Percentiles rank a stretch among this genome's conserved stretches.
These are phyloP conservation scores for Pichia gijzeniarum DNA, from an alignment of 805 yeast genomes.

Conservation along the genomic window DNA sequence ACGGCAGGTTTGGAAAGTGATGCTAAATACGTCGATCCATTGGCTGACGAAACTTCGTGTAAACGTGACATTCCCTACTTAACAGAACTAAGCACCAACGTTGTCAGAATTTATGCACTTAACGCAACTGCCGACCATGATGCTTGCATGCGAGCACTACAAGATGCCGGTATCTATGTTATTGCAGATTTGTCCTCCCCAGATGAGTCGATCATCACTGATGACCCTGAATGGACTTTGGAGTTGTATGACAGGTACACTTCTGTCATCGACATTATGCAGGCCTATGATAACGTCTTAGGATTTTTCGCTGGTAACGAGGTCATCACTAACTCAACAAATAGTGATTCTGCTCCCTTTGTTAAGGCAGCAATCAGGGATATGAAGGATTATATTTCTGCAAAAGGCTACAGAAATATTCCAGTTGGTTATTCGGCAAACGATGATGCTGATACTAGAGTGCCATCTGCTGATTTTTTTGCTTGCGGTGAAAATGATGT, in stretches of 20 bases:
- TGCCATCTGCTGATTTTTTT: slow-evolving; percentile 74
- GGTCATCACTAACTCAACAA: slow-evolving; percentile 77
- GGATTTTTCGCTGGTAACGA: slow-evolving; percentile 99
- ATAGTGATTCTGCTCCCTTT: slow-evolving; percentile 86
- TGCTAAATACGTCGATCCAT: slow-evolving; percentile 57
- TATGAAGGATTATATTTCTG: slow-evolving; percentile 64
- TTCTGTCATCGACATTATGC: slow-evolving; percentile 72
- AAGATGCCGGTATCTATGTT: slow-evolving; percentile 86
- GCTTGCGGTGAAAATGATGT: slow-evolving; percentile 68
- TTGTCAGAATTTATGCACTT: slow-evolving; percentile 80
- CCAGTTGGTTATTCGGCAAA: slow-evolving; percentile 95
- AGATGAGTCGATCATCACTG: slow-evolving; percentile 65
- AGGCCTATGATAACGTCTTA: slow-evolving; percentile 69
- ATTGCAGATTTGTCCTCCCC: slow-evolving; percentile 90
- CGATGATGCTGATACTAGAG: slow-evolving; percentile 80
- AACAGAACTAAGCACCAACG: slow-evolving; percentile 60
- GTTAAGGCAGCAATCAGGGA: slow-evolving; percentile 97
- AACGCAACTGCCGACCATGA: slow-evolving; percentile 68
- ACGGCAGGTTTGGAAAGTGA: slow-evolving; percentile 36
- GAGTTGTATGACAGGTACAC: slow-evolving; percentile 71
- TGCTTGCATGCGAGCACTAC: slow-evolving; percentile 66
- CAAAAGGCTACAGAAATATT: slow-evolving; percentile 60
- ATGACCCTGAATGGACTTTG: slow-evolving; percentile 71
- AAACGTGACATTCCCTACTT: slow-evolving; percentile 79
- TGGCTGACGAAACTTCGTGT: slow-evolving; percentile 66